A percentile compares a stretch with the other conserved stretches of the same genome.
Conservation (phyloP, 1,139 yeast genomes). For the Lizanozyma gosingica region DNA sequence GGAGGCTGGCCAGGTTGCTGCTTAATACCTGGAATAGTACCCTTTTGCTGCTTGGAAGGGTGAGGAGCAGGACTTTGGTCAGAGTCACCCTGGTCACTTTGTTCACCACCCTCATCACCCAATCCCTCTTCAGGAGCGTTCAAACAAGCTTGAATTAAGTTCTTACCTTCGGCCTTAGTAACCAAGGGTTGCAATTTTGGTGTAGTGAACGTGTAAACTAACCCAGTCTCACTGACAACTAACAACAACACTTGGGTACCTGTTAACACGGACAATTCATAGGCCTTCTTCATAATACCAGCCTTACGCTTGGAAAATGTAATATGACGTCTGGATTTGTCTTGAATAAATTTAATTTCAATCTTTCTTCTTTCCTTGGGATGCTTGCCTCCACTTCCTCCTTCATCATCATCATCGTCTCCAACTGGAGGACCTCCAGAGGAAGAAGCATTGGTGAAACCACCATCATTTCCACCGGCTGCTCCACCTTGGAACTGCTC, state of each 20-base stretch:
- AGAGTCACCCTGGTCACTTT: conserved; percentile 31
- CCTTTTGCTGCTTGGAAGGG: not conserved
- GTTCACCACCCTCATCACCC: conserved; percentile 57
- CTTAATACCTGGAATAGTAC: too few relatives aligned
- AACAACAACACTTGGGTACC: conserved; percentile 92
- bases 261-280: conserved; percentile 88
- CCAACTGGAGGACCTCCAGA: conserved; percentile 22
- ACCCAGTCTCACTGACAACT: conserved; percentile 95
- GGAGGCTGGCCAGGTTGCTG: too few relatives aligned
- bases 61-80: not conserved
- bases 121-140: conserved; percentile 78
- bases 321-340: conserved; percentile 94
- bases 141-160: conserved; percentile 90
- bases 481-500: conserved; percentile 24
- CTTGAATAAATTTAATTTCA: conserved; percentile 94
- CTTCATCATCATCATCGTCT: conserved; percentile 67
- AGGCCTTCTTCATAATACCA: conserved; percentile 98
- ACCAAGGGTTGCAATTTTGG: conserved; percentile 97
- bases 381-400: conserved; percentile 32
- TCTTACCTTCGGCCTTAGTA: conserved; percentile 94
- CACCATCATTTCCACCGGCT: conserved; percentile 14
- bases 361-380: conserved; percentile 89
- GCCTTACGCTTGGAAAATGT: conserved; percentile 97
- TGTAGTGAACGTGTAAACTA: conserved; percentile 96
- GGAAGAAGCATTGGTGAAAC: conserved; percentile 12